These are phyloP conservation scores for Fusarium nodosum DNA, from an alignment of 2,329 filamentous ascomycete species.

Conservation along the genomic window DNA sequence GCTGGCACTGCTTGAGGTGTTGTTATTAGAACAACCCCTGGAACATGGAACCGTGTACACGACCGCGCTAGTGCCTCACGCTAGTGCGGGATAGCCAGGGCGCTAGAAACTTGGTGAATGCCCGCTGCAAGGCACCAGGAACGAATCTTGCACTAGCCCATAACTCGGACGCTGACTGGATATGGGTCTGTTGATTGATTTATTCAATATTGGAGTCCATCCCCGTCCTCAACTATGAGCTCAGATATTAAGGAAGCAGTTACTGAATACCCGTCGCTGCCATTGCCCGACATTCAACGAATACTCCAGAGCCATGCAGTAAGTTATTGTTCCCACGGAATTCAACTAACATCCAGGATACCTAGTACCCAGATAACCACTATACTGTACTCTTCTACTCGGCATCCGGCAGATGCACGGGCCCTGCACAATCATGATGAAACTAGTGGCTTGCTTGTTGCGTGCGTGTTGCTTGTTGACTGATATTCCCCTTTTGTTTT, in stretches of 20 bases:
- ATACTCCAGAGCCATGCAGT: neutral
- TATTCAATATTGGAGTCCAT: slow-evolving; percentile 24
- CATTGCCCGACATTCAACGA: slow-evolving; percentile 1
- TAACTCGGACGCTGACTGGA: slow-evolving; percentile 4
- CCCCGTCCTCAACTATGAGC: neutral
- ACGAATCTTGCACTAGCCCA: slow-evolving; percentile 34
- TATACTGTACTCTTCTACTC: slow-evolving; percentile 8
- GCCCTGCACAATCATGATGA: slow-evolving; percentile 27
- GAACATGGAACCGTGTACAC: slow-evolving; percentile 1
- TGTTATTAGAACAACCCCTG: slow-evolving; percentile 39
- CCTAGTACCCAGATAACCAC: neutral
- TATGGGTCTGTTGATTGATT: neutral
- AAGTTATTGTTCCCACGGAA: neutral
- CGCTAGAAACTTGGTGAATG: slow-evolving; percentile 34
- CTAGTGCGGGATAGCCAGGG: slow-evolving; percentile 25
- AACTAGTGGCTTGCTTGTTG: slow-evolving; percentile 26
- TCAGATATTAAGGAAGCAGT: neutral
- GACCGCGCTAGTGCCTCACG: slow-evolving; percentile 32
- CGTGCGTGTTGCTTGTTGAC: neutral
- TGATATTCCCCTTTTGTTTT: slow-evolving; percentile 23
- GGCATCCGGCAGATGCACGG: slow-evolving; percentile 31
- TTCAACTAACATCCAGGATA: neutral
- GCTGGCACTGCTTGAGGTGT: slow-evolving; percentile 2
- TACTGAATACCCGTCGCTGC: neutral
- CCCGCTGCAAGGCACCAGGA: slow-evolving; percentile 43